These are phyloP conservation scores for Moniliophthora roreri DNA, from an alignment of 1,284 basidiomycete genomes.

Conservation along the genomic window DNA sequence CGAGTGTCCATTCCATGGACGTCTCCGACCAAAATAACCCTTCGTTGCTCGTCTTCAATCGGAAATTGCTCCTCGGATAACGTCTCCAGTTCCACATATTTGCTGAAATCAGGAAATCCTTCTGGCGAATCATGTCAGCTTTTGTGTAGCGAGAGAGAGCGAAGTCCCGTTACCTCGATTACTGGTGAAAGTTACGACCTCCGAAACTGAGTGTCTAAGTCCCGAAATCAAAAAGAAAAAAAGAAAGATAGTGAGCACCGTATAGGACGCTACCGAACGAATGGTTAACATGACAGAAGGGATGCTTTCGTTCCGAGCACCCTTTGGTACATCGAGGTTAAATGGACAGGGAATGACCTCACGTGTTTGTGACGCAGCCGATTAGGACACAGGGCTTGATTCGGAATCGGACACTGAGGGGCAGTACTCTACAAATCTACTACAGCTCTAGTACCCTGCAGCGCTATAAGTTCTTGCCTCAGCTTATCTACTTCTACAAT, in stretches of 20 bases:
- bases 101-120: slow-evolving; percentile 57
- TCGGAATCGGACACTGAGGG: too few species aligned
- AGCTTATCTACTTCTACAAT: slow-evolving; percentile 41
- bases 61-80: slow-evolving; percentile 51
- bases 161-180: too few species aligned
- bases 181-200: background rate
- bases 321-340: too few species aligned
- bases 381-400: too few species aligned
- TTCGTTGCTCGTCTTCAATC: slow-evolving; percentile 44
- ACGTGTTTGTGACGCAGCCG: too few species aligned
- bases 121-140: slow-evolving; percentile 12
- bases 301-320: too few species aligned
- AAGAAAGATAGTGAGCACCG: slow-evolving; percentile 39
- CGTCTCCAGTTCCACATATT: slow-evolving; percentile 40
- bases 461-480: background rate
- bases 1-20: slow-evolving; percentile 79
- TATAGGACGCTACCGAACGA: slow-evolving; percentile 13
- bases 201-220: slow-evolving; percentile 15
- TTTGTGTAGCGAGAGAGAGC: too few species aligned
- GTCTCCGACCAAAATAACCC: slow-evolving; percentile 79
- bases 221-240: slow-evolving; percentile 39
- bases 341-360: too few species aligned
- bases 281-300: slow-evolving; percentile 11
- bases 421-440: background rate
- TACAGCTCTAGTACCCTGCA: background rate